phyloP scores from a whole-genome alignment of 257 asterid genomes.

The Anisodus acutangulus region DNA sequence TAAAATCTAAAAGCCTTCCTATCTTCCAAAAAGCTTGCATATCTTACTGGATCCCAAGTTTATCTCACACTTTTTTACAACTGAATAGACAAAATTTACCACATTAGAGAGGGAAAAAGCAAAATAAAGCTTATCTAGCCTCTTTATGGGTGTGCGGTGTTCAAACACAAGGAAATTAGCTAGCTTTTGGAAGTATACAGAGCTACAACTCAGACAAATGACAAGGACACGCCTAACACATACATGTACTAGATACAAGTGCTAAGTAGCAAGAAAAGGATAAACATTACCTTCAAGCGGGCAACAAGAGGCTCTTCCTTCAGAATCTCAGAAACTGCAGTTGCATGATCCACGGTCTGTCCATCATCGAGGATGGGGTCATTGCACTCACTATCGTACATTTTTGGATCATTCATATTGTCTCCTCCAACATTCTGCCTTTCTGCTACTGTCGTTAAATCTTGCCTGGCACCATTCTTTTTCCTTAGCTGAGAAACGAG shows the following conservation, averaged over 20 bases:
- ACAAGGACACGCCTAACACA: background rate
- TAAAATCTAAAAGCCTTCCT: constrained; percentile 16
- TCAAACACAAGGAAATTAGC: background rate
- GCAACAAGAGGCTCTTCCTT: constrained; percentile 89
- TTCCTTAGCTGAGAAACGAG: constrained; percentile 93
- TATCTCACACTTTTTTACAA: constrained; percentile 1
- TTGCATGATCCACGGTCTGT: constrained; percentile 43
- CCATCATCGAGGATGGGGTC: constrained; percentile 46
- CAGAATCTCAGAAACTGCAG: constrained; percentile 47
- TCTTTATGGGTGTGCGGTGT: background rate
- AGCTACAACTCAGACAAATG: constrained; percentile 21
- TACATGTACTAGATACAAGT: constrained; percentile 6
- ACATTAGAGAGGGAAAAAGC: background rate
- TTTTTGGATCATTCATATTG: constrained; percentile 45
- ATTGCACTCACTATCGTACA: constrained; percentile 45
- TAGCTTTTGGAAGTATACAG: constrained; percentile 8
- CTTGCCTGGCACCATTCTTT: constrained; percentile 56
- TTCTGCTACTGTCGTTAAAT: constrained; percentile 42
- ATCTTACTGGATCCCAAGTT: background rate
- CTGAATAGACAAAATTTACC: background rate
- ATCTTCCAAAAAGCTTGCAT: constrained; percentile 20
- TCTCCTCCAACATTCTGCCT: constrained; percentile 45
- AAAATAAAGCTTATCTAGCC: background rate
- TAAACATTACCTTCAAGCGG: constrained; percentile 66
- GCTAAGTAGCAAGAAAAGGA: constrained; percentile 24